A percentile compares a stretch with the other conserved stretches of the same genome.
Evolutionary conservation across 306 rosid species (phyloP).

Genomic region (Cucumis cinereus): DNA sequence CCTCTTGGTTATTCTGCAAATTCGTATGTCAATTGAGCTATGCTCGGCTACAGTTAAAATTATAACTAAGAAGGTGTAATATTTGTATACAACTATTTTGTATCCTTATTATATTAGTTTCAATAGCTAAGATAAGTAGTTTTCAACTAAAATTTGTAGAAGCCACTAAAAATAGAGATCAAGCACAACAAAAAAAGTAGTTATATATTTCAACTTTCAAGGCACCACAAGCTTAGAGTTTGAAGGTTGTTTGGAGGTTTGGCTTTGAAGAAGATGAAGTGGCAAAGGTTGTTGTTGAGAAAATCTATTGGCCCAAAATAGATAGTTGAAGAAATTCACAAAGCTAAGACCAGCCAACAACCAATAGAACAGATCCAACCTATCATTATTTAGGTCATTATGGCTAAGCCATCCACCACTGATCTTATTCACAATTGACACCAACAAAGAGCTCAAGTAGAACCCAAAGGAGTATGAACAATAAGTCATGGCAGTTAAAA

Average conservation of each 20-base stretch:
- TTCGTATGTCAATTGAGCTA: too few species aligned
- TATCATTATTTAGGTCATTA: constrained; percentile 43
- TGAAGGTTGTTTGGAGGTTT: constrained; percentile 10
- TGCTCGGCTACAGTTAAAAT: too few species aligned
- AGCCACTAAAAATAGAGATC: too few species aligned
- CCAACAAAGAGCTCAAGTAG: constrained; percentile 47
- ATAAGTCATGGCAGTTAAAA: constrained; percentile 49
- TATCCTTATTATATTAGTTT: too few species aligned
- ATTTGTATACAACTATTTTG: too few species aligned
- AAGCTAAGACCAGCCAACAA: constrained; percentile 42
- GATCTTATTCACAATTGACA: constrained; percentile 34
- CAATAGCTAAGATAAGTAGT: too few species aligned
- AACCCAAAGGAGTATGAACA: constrained; percentile 56
- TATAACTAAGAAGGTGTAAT: too few species aligned
- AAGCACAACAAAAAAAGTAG: too few species aligned
- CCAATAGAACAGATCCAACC: constrained; percentile 50
- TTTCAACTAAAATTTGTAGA: too few species aligned
- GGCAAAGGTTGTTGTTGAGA: neutral
- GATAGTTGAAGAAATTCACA: constrained; percentile 39
- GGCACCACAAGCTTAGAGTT: neutral
- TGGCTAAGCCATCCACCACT: constrained; percentile 40
- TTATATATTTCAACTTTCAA: neutral
- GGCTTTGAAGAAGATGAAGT: constrained; percentile 17
- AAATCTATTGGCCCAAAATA: constrained; percentile 41
- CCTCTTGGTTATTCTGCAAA: too few species aligned